These are phyloP conservation scores for Panicum hallii DNA, from an alignment of 202 grass and related monocot genomes.

Conservation along the genomic window DNA sequence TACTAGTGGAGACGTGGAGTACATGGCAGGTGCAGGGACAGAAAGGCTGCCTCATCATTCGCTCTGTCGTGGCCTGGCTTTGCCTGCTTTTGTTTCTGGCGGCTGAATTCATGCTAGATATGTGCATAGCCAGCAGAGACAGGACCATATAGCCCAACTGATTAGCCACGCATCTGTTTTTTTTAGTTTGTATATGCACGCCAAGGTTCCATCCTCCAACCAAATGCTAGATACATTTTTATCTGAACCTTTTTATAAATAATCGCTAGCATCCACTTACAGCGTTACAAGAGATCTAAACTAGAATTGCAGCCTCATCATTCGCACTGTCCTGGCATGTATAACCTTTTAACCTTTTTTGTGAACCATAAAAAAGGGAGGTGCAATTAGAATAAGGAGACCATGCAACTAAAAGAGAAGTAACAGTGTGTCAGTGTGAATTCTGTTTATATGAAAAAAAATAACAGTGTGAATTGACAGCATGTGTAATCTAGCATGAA, in stretches of 20 bases:
- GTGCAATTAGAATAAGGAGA: background rate
- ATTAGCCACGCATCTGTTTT: background rate
- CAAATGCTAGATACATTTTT: background rate
- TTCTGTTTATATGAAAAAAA: background rate
- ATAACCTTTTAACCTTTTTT: background rate
- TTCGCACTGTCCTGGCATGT: background rate
- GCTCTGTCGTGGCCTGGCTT: conserved; percentile 15
- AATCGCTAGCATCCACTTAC: background rate
- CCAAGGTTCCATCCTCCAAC: background rate
- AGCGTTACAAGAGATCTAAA: too few species aligned
- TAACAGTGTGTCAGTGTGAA: too few species aligned
- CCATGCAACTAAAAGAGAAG: background rate
- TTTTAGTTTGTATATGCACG: background rate
- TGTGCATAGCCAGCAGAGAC: background rate
- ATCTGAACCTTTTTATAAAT: background rate
- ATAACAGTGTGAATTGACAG: background rate
- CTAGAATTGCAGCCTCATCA: too few species aligned
- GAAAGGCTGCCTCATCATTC: conserved; percentile 50
- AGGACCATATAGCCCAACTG: background rate
- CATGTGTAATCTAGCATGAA: background rate
- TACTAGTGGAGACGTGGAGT: background rate
- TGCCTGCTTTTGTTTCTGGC: conserved; percentile 32
- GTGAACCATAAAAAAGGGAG: background rate
- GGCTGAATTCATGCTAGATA: background rate
- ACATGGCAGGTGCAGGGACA: conserved; percentile 26